Conservation (phyloP, 164 flowering plant species). For the Malania oleifera region DNA sequence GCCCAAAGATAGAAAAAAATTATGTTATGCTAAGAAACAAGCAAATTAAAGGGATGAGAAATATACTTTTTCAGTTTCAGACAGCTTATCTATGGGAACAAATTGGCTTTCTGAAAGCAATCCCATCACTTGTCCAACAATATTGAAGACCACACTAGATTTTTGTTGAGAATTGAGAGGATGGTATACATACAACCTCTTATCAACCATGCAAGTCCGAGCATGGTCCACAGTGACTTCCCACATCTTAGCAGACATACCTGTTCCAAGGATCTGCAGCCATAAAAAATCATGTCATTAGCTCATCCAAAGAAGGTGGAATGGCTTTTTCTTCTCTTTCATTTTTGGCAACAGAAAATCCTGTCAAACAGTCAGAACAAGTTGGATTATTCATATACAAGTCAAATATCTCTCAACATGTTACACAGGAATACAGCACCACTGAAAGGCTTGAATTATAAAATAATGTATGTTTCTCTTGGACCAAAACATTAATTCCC, state of each 20-base stretch:
- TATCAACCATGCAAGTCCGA: constrained; percentile 45
- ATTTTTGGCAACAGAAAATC: no score
- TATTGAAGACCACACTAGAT: constrained; percentile 58
- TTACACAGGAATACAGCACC: no score
- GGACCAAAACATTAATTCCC: no score
- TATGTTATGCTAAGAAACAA: background rate
- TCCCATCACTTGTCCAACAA: constrained; percentile 62
- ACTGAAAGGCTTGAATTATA: no score
- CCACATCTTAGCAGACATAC: constrained; percentile 79
- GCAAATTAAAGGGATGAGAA: constrained; percentile 2
- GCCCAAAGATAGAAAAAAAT: background rate
- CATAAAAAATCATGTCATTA: background rate
- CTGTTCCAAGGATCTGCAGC: constrained; percentile 65
- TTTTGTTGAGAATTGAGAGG: constrained; percentile 32
- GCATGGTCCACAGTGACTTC: constrained; percentile 64
- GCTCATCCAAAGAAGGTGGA: background rate
- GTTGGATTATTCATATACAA: no score
- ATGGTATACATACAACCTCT: constrained; percentile 40
- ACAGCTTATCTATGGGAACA: constrained; percentile 37
- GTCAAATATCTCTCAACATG: no score
- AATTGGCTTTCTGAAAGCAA: constrained; percentile 38
- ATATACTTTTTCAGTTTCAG: constrained; percentile 63
- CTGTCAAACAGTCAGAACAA: no score
- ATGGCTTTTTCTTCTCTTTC: no score
- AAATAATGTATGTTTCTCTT: no score